Base-by-base conservation (phyloP, 1,139 yeast genomes). In the Saccharomyces hybrid region DNA sequence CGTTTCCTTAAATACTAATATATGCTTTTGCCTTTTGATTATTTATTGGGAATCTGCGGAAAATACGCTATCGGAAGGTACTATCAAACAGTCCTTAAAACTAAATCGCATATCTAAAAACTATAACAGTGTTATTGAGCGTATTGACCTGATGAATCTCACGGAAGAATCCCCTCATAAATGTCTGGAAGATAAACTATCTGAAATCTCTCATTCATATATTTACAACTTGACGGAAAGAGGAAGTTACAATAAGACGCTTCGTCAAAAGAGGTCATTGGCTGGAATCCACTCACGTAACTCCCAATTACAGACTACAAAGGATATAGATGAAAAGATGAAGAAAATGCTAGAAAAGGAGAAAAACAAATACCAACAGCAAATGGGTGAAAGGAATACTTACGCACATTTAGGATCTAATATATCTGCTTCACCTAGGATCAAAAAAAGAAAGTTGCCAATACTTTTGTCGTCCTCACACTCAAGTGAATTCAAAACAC, bases 41-140 rank as follows among this genome's bases (percentile, higher is more conserved):
- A 56, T 72, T 2, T 71, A 67, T 54, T 73, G 77, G 77, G 74
- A 71, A 48, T 64, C 74, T 13, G 62, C 68, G 3, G 70, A 71
- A 34, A 65, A 64, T 5, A 61, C 62, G 7, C 52, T 64, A 11
- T 32, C 52, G 13, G 59, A 59, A 13, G 31, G 48, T 5, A 57
- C 58, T 3, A 64, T 68, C n/a, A 47, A 59, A 9, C 62, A 61
- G 32, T 58, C 55, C 34, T 52, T 66, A 32, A 65, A 67, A 50
- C 49, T 67, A 16, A 59, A 61, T 23, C 61, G 64, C 42, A 64
- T 68, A 14, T 56, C 63, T 7, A 61, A 58, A 52, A 60, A 59
- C 38, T 67, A 66, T 47, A 61, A 59, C 20, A 56, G 62, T 46
- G 56, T 64, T 14, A 44, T 69, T 3, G 59, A 61, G 16, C 58